phyloP scores from a whole-genome alignment of 768 basidiomycete species.

The Suillus fuscotomentosus region DNA sequence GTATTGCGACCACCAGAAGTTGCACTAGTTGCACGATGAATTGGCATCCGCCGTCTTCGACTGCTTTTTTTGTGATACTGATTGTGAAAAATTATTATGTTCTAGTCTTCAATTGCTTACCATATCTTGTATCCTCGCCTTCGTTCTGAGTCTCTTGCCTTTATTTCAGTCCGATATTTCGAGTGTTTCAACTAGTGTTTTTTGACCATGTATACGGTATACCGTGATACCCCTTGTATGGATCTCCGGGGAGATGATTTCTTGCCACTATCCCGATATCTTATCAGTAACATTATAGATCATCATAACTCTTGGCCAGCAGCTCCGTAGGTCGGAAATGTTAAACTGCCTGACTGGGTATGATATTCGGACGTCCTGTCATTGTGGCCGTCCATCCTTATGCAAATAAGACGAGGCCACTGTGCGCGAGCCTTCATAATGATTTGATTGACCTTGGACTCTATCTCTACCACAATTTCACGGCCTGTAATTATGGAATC shows the following conservation, averaged over 20 bases:
- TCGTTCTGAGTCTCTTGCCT: not conserved
- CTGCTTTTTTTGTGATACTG: not conserved
- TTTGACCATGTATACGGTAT: not conserved
- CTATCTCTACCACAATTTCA: too few relatives aligned
- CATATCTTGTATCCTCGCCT: not conserved
- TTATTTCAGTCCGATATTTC: not conserved
- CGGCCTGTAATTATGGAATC: not conserved
- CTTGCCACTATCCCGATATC: too few relatives aligned
- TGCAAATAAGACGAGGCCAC: not conserved
- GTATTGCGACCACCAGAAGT: slow-evolving; percentile 7
- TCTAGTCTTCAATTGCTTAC: not conserved
- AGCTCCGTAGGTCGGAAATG: not conserved
- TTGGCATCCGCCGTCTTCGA: not conserved
- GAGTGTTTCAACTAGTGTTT: not conserved
- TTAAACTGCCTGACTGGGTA: not conserved
- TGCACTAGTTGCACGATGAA: not conserved
- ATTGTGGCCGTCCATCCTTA: not conserved
- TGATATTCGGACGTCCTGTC: not conserved
- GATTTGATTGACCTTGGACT: not conserved
- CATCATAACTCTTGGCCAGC: not conserved
- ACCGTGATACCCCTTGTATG: not conserved
- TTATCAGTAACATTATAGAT: not conserved
- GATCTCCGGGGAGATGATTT: not conserved
- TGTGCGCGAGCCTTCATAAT: too few relatives aligned
- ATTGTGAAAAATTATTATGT: not conserved